Evolutionary conservation across 805 yeast genomes (phyloP).

Genomic region (Wickerhamomyces pijperi): DNA sequence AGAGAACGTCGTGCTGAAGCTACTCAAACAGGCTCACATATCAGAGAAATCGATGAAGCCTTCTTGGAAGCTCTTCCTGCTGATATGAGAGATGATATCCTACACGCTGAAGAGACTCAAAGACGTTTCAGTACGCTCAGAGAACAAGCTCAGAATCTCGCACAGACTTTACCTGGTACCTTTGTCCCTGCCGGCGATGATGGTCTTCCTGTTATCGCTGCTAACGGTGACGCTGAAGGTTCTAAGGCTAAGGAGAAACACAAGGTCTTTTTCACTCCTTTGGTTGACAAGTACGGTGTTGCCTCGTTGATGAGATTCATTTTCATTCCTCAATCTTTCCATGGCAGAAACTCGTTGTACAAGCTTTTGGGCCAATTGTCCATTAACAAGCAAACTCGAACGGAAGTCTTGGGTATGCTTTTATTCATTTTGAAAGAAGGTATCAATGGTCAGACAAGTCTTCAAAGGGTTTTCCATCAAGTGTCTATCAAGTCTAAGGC

Average conservation of each 20-base stretch:
- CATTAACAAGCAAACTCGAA: conserved; percentile 65
- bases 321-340: conserved; percentile 60
- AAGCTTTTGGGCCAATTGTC: conserved; percentile 59
- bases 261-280: conserved; percentile 43
- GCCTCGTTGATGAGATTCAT: conserved; percentile 61
- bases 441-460: conserved; percentile 41
- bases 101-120: conserved; percentile 43
- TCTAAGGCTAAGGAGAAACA: conserved; percentile 20
- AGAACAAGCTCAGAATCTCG: conserved; percentile 6
- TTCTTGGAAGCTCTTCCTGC: conserved; percentile 76
- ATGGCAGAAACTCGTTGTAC: conserved; percentile 51
- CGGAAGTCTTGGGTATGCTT: conserved; percentile 60
- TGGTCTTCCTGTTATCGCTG: neutral
- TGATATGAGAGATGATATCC: conserved; percentile 45
- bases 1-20: conserved; percentile 62
- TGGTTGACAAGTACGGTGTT: conserved; percentile 67
- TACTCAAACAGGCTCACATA: conserved; percentile 27
- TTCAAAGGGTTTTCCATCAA: conserved; percentile 52
- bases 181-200: neutral
- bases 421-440: conserved; percentile 70
- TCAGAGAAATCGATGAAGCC: conserved; percentile 66
- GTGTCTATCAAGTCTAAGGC: conserved; percentile 26
- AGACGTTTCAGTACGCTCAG: conserved; percentile 7
- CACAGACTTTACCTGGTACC: neutral
- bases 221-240: conserved; percentile 5